Evolutionary conservation across 176 grass and related monocot genomes (phyloP).

Genomic region (Juncus effusus): DNA sequence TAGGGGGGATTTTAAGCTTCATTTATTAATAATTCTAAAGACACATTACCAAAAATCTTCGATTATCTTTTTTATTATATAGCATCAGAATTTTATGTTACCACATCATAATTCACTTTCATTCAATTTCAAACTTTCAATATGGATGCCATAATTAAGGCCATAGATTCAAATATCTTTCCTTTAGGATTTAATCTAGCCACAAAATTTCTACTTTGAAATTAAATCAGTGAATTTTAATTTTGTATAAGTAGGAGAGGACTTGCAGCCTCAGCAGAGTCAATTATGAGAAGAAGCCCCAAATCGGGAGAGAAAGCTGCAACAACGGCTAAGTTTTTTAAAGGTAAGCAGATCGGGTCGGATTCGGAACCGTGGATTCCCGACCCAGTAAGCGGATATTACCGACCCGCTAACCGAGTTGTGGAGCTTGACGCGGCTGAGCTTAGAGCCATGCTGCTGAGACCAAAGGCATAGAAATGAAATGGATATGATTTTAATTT

Average conservation of each 20-base stretch:
- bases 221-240: too few relatives aligned
- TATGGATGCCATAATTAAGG: too few relatives aligned
- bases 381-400: constrained; percentile 66
- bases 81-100: too few relatives aligned
- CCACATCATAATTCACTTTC: too few relatives aligned
- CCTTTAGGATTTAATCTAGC: background rate
- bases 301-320: constrained; percentile 27
- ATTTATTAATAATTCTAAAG: too few relatives aligned
- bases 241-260: constrained; percentile 22
- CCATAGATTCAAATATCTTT: background rate
- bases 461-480: constrained; percentile 16
- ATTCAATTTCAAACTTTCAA: too few relatives aligned
- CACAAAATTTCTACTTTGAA: too few relatives aligned
- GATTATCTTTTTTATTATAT: too few relatives aligned
- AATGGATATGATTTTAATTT: too few relatives aligned
- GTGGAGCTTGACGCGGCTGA: constrained; percentile 50
- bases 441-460: constrained; percentile 54
- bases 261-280: constrained; percentile 37
- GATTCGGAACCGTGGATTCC: constrained; percentile 49
- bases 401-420: constrained; percentile 43
- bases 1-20: too few relatives aligned
- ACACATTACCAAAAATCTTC: too few relatives aligned
- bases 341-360: constrained; percentile 3
- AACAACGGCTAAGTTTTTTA: constrained; percentile 28
- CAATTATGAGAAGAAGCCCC: constrained; percentile 27